Conservation (phyloP, 352 stramenopile species). For the Aphanomyces astaci region DNA sequence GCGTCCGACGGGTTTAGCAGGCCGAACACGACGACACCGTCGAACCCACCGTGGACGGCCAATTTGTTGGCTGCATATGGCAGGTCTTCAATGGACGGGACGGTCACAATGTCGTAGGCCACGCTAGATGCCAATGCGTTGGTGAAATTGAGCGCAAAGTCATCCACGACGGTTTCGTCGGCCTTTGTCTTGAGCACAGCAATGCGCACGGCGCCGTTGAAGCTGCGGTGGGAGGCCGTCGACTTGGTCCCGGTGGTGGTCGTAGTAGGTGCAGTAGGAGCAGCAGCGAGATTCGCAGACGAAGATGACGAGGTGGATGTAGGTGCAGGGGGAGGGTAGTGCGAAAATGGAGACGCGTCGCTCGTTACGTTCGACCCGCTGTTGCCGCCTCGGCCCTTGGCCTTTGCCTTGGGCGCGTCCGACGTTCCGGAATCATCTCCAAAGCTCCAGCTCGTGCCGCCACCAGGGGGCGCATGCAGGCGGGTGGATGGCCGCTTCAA, state of each 20-base stretch:
- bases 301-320: constrained; percentile 20
- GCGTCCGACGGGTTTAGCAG: constrained; percentile 62
- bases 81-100: constrained; percentile 59
- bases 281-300: neutral
- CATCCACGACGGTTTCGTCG: constrained; percentile 63
- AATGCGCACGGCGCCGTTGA: constrained; percentile 33
- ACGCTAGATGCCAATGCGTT: constrained; percentile 3
- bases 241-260: neutral
- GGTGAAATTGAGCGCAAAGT: constrained; percentile 17
- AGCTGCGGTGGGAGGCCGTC: neutral
- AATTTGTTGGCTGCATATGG: constrained; percentile 81
- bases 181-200: constrained; percentile 69
- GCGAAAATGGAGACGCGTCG: constrained; percentile 30
- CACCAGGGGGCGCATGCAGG: constrained; percentile 67
- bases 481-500: constrained; percentile 78
- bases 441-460: constrained; percentile 75
- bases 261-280: constrained; percentile 16
- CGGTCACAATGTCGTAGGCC: constrained; percentile 31
- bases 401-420: constrained; percentile 17
- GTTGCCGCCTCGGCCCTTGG: constrained; percentile 24
- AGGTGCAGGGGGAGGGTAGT: constrained; percentile 31
- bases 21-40: constrained; percentile 67
- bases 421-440: constrained; percentile 34
- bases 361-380: constrained; percentile 14
- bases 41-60: constrained; percentile 50